Conservation (phyloP, 495 filamentous ascomycete genomes). For the Thermochaetoides thermophila region DNA sequence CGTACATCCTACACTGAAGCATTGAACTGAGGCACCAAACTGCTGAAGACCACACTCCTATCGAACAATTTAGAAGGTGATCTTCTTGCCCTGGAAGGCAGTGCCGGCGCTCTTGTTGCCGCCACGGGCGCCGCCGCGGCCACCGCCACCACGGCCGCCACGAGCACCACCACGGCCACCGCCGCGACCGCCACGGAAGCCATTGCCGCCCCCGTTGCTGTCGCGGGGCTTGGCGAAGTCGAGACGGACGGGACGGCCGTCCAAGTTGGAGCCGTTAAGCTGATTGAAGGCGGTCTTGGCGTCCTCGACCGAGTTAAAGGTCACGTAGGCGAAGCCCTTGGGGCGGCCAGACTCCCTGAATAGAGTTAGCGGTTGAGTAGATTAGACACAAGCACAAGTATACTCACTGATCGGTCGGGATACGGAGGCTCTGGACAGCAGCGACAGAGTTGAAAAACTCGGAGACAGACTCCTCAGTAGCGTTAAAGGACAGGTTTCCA, state of each 20-base stretch:
- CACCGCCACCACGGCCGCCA: conserved; percentile 33
- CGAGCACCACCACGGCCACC: conserved; percentile 40
- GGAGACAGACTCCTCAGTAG: conserved; percentile 57
- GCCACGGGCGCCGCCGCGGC: conserved; percentile 20
- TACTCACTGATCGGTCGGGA: conserved; percentile 71
- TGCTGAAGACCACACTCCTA: neutral
- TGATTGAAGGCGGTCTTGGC: conserved; percentile 59
- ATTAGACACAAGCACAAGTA: no score
- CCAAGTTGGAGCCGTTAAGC: conserved; percentile 63
- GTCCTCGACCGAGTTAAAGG: conserved; percentile 71
- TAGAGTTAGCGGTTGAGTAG: neutral
- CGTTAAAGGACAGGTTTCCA: conserved; percentile 82
- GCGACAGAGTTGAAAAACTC: conserved; percentile 62
- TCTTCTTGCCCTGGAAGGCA: conserved; percentile 79
- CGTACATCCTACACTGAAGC: no score
- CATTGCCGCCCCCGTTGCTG: conserved; percentile 38
- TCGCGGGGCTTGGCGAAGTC: conserved; percentile 77
- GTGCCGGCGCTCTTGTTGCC: conserved; percentile 34
- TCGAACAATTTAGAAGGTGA: conserved; percentile 53
- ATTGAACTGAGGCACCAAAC: no score
- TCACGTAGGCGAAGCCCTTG: conserved; percentile 94
- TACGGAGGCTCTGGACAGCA: conserved; percentile 59
- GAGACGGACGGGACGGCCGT: conserved; percentile 65
- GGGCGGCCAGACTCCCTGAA: conserved; percentile 60
- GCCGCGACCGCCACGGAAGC: conserved; percentile 36